Evolutionary conservation across 2,329 filamentous ascomycete genomes (phyloP).

Genomic region (Ceratocystis harringtonii): DNA sequence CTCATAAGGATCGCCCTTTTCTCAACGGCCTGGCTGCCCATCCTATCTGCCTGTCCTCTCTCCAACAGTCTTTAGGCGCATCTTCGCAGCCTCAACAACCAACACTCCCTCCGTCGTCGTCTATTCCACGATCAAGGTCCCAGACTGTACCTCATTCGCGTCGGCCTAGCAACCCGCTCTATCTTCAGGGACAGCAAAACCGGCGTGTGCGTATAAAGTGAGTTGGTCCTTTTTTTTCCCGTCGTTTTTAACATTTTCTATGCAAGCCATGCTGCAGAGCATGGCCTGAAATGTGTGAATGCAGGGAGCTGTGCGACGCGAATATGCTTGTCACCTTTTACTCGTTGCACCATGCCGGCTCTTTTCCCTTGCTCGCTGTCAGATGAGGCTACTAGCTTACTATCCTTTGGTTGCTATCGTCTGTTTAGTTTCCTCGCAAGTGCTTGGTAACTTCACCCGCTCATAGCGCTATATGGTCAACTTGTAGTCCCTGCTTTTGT

Average conservation of each 20-base stretch:
- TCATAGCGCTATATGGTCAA: not conserved
- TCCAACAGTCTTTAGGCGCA: not conserved
- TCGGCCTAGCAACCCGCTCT: not conserved
- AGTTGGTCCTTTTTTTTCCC: not conserved
- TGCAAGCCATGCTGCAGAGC: not conserved
- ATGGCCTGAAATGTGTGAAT: not conserved
- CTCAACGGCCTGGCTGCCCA: conserved; percentile 15
- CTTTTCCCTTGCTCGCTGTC: not conserved
- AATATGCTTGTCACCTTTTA: not conserved
- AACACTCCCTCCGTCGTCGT: not conserved
- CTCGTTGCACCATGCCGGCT: not conserved
- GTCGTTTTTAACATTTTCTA: not conserved
- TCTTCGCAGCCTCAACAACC: not conserved
- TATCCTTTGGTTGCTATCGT: not conserved
- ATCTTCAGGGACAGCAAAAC: not conserved
- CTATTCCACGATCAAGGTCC: not conserved
- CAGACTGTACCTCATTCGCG: not conserved
- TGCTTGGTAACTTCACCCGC: not conserved
- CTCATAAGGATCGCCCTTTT: conserved; percentile 1
- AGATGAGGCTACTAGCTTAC: not conserved
- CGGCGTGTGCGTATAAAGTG: not conserved
- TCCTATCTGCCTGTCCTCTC: conserved; percentile 1
- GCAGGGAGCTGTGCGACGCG: not conserved
- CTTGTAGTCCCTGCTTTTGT: not conserved
- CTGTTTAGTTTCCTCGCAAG: not conserved